Percentiles rank a stretch among this genome's conserved stretches.
phyloP scores from a whole-genome alignment of 805 yeast species.

The Wickerhamiella sergipiensis region DNA sequence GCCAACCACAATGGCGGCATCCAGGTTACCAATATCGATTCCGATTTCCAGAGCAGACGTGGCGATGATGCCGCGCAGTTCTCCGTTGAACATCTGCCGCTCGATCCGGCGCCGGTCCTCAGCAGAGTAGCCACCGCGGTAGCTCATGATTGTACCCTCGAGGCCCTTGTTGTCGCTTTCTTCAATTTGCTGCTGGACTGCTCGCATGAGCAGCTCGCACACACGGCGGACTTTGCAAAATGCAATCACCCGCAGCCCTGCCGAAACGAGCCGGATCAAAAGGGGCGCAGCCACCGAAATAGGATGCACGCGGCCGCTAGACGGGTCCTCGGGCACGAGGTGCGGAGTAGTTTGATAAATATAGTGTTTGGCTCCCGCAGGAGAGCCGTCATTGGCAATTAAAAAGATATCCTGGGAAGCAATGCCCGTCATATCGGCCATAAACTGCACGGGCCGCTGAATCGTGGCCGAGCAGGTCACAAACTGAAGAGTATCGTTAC shows the following conservation, averaged over 20 bases:
- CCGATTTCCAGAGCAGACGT: constrained; percentile 95
- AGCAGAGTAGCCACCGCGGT: constrained; percentile 89
- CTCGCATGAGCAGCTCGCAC: constrained; percentile 80
- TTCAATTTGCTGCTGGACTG: constrained; percentile 45
- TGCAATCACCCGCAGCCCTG: constrained; percentile 67
- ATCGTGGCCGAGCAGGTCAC: constrained; percentile 93
- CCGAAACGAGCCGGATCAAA: constrained; percentile 47
- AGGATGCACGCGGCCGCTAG: constrained; percentile 51
- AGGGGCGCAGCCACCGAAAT: constrained; percentile 66
- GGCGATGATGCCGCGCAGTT: constrained; percentile 73
- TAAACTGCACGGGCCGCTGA: constrained; percentile 56
- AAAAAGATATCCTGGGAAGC: constrained; percentile 34
- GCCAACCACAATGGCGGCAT: constrained; percentile 84
- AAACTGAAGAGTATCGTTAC: constrained; percentile 44
- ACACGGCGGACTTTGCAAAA: constrained; percentile 78
- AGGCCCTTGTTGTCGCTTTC: constrained; percentile 27
- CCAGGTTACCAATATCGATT: constrained; percentile 84
- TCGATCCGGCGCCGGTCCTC: constrained; percentile 80
- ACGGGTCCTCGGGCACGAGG: constrained; percentile 42
- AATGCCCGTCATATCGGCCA: constrained; percentile 62
- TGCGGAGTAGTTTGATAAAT: constrained; percentile 79
- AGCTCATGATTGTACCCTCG: constrained; percentile 66
- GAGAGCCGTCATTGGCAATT: constrained; percentile 75
- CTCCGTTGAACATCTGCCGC: constrained; percentile 78
- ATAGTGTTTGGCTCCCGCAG: constrained; percentile 60